Percentiles rank a stretch among this genome's conserved stretches.
phyloP scores from a whole-genome alignment of 2,329 filamentous ascomycete genomes.

The Xylaria sp. region DNA sequence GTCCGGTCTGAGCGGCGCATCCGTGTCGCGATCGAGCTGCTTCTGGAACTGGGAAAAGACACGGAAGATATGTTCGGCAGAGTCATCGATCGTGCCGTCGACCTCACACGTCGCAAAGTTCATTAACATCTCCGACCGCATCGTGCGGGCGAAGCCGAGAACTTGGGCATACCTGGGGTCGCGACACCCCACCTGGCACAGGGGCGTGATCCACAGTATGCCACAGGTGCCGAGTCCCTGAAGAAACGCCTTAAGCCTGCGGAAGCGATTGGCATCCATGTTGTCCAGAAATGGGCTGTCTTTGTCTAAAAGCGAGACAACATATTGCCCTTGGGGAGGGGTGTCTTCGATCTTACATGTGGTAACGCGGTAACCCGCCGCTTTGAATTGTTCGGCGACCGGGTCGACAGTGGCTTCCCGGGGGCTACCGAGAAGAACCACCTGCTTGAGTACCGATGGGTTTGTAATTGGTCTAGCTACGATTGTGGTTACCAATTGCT shows the following conservation, averaged over 20 bases:
- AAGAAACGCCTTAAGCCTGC: conserved; percentile 14
- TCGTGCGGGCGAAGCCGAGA: conserved; percentile 35
- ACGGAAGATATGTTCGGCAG: conserved; percentile 7
- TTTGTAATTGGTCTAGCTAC: conserved; percentile 12
- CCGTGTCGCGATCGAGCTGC: conserved; percentile 1
- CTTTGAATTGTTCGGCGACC: conserved; percentile 13
- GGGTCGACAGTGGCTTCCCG: neutral
- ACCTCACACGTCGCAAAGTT: conserved; percentile 37
- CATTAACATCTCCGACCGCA: conserved; percentile 35
- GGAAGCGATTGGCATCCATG: conserved; percentile 20
- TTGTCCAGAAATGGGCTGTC: conserved; percentile 30
- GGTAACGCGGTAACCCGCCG: conserved; percentile 20
- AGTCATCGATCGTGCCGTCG: conserved; percentile 21
- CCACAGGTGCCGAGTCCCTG: conserved; percentile 8
- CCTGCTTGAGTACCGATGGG: conserved; percentile 5
- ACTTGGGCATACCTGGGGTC: conserved; percentile 34
- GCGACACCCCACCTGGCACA: conserved; percentile 30
- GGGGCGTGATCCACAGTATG: conserved; percentile 39
- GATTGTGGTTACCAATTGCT: conserved; percentile 22
- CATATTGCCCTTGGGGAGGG: conserved; percentile 24
- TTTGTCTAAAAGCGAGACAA: conserved; percentile 32
- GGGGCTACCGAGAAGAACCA: conserved; percentile 10
- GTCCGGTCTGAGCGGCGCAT: conserved; percentile 30
- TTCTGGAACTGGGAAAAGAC: conserved; percentile 26
- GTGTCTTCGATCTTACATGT: conserved; percentile 18